phyloP scores from a whole-genome alignment of 73 alveolate species.

The Paramecium tetraurelia region DNA sequence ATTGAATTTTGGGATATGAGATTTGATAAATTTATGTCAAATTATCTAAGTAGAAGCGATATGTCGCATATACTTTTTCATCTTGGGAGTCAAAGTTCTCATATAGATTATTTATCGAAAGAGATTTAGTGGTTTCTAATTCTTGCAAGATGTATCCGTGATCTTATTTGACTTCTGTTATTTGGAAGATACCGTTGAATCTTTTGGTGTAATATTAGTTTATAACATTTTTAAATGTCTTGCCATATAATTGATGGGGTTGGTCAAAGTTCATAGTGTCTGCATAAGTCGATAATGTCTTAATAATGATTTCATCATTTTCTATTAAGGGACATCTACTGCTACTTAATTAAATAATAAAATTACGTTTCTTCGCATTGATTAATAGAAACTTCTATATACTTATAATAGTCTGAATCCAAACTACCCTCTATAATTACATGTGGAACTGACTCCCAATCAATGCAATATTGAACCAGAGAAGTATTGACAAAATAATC shows the following conservation, averaged over 20 bases:
- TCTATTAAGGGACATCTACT: neutral
- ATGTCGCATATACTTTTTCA: neutral
- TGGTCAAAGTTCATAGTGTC: neutral
- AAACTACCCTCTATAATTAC: neutral
- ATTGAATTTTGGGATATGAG: neutral
- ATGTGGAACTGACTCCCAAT: neutral
- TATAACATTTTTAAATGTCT: neutral
- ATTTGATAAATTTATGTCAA: neutral
- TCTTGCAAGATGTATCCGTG: neutral
- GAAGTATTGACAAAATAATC: neutral
- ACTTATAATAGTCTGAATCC: conserved; percentile 7
- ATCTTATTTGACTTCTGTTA: neutral
- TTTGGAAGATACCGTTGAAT: neutral
- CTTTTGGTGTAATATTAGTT: neutral
- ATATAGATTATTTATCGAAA: neutral
- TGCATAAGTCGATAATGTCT: neutral
- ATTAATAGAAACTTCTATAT: neutral
- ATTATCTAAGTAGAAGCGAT: neutral
- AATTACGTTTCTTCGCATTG: conserved; percentile 14
- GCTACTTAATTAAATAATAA: neutral
- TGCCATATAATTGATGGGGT: neutral
- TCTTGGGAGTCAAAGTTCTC: neutral
- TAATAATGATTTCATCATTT: neutral
- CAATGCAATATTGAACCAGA: neutral
- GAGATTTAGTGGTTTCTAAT: neutral